Evolutionary conservation across 805 yeast genomes (phyloP), one percentile per base, ranked within the genome.

Genomic region (Schwanniomyces vanrijiae): DNA sequence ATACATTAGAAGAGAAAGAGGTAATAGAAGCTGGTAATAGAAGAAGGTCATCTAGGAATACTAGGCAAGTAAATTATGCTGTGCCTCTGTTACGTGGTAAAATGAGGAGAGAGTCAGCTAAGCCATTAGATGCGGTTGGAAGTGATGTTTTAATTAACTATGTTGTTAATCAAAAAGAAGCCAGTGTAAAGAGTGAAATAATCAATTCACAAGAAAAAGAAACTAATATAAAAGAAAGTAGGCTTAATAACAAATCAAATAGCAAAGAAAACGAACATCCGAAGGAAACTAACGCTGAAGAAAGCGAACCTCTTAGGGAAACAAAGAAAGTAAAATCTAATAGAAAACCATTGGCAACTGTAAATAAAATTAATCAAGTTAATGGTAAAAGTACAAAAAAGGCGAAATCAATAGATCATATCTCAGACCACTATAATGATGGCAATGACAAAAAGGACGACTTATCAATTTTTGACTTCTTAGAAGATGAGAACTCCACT

Each of bases 51-150:
- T 64, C 82, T 47, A 71, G 89, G 20, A 68, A 82, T 19, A 76
- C 82, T 3, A 80, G 77, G 48, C 75, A 77, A 9, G 80, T 88
- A 5, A 80, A 82, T 60, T 88, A 88, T 55, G 81, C 82, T 16
- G 72, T 82, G 28, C 90, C 90, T 0, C 82, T 91, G 1, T 62
- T 86, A 44, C 71, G 86, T 34, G 78, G 76, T 13, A 87, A 86
- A 59, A 75, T 85, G 84, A 77, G 95, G 58, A 73, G 92, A 53
- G 82, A 81, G 28, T 72, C 83, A 0, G 84, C 71, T 25, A 73
- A 75, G 51, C 66, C 83, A 38, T 81, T 80, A 2, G 88, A 82
- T 61, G 90, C 90, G 1, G 81, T 84, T 0, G 69, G 64, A 6
- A 70, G 63, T 22, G 61, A 62, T 41, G 63, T 56, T 16, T 51